phyloP scores from a whole-genome alignment of 371 early-diverging fungal species.

The Rhizopus delemar region DNA sequence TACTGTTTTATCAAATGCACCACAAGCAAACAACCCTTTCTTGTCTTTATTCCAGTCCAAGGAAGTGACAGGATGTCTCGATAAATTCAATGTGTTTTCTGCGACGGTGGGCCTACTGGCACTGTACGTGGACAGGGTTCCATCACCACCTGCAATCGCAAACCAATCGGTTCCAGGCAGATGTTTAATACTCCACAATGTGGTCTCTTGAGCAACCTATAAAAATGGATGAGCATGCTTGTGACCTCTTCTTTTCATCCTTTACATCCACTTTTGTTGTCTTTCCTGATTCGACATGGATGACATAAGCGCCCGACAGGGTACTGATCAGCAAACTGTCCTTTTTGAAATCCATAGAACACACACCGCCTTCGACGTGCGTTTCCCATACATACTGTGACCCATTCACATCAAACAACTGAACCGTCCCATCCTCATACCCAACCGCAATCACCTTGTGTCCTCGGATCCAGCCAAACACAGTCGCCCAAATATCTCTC shows the following conservation, averaged over 20 bases:
- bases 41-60: constrained; percentile 55
- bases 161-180: constrained; percentile 70
- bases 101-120: constrained; percentile 6
- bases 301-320: constrained; percentile 15
- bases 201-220: constrained; percentile 56
- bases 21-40: constrained; percentile 54
- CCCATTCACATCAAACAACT: constrained; percentile 68
- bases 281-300: constrained; percentile 19
- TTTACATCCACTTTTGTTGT: constrained; percentile 12
- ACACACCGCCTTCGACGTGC: constrained; percentile 73
- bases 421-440: constrained; percentile 81
- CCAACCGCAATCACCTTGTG: constrained; percentile 60
- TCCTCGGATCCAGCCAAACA: constrained; percentile 50
- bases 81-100: constrained; percentile 18
- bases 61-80: constrained; percentile 50
- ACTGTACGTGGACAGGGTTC: constrained; percentile 55
- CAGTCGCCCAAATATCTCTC: constrained; percentile 78
- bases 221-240: background rate
- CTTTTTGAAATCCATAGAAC: constrained; percentile 26
- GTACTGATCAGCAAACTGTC: constrained; percentile 17
- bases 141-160: constrained; percentile 68
- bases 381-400: constrained; percentile 70
- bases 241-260: background rate
- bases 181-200: constrained; percentile 76
- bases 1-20: constrained; percentile 56